Conservation (phyloP, 2,329 filamentous ascomycete species). For the Sporothrix phasma region DNA sequence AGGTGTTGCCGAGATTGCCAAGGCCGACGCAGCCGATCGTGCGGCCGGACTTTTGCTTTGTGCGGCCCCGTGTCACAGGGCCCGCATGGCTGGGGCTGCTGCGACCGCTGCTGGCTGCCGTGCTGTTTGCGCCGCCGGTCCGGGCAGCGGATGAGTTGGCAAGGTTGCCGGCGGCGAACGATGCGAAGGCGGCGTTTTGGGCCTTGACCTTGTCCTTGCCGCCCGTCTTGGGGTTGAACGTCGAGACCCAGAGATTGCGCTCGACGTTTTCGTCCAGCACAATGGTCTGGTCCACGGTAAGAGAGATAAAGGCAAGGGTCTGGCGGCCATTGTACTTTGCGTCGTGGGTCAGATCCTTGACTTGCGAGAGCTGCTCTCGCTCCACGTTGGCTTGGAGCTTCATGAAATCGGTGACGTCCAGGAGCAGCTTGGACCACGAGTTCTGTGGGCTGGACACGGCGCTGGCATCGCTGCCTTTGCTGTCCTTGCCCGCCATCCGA, state of each 20-base stretch:
- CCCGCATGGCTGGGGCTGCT: constrained; percentile 56
- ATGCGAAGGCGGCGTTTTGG: constrained; percentile 31
- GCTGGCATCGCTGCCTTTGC: background rate
- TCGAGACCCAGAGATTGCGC: constrained; percentile 48
- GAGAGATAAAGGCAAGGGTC: constrained; percentile 53
- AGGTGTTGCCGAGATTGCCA: constrained; percentile 89
- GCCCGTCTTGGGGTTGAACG: constrained; percentile 27
- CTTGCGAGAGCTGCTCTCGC: constrained; percentile 48
- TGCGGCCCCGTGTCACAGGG: constrained; percentile 59
- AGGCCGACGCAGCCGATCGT: constrained; percentile 71
- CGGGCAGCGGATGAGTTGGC: constrained; percentile 28
- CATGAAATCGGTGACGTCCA: constrained; percentile 54
- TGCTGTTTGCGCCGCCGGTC: constrained; percentile 25
- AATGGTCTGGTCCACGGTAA: constrained; percentile 64
- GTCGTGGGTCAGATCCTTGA: constrained; percentile 62
- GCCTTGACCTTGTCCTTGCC: constrained; percentile 21
- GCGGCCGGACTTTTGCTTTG: constrained; percentile 58
- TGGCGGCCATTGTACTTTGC: constrained; percentile 66
- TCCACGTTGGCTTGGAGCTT: constrained; percentile 53
- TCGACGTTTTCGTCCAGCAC: constrained; percentile 73
- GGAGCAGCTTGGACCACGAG: constrained; percentile 38
- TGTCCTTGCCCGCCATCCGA: constrained; percentile 10
- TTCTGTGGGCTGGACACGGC: constrained; percentile 20
- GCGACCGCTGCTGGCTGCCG: constrained; percentile 48
- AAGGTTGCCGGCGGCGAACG: constrained; percentile 53